phyloP scores from a whole-genome alignment of 139 green algal species.

The Desmodesmus armatus region DNA sequence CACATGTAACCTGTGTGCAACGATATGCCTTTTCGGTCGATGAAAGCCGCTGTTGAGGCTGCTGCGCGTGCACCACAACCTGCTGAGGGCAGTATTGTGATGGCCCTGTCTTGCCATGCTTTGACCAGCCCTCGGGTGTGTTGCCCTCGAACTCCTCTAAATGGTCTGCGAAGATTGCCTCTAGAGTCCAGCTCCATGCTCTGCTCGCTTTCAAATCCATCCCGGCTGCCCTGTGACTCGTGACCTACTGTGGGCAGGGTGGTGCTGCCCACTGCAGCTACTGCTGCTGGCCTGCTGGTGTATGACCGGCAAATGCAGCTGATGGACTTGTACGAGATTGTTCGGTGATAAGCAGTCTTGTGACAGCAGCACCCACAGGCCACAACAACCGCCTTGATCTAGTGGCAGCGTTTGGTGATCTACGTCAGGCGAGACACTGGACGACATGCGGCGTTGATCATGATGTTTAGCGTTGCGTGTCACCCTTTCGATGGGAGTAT shows the following conservation, averaged over 20 bases:
- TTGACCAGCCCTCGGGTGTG: slow-evolving; percentile 53
- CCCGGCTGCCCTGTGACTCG: neutral
- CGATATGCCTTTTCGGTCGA: too few relatives aligned
- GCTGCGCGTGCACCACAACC: too few relatives aligned
- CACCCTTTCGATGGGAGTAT: too few relatives aligned
- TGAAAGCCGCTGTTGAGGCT: too few relatives aligned
- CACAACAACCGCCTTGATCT: neutral
- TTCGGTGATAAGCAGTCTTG: neutral
- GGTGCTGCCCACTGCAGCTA: slow-evolving; percentile 3
- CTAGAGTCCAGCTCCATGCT: slow-evolving; percentile 74
- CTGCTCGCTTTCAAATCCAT: slow-evolving; percentile 68
- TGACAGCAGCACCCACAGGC: neutral
- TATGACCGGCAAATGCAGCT: too few relatives aligned
- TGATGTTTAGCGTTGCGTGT: too few relatives aligned
- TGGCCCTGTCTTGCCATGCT: slow-evolving; percentile 51
- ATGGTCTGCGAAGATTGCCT: slow-evolving; percentile 73
- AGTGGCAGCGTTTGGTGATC: neutral
- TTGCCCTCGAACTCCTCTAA: slow-evolving; percentile 63
- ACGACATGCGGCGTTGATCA: neutral
- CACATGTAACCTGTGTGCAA: too few relatives aligned
- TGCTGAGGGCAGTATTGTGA: slow-evolving; percentile 48
- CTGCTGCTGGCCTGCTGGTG: neutral
- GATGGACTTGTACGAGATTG: neutral
- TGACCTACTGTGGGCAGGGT: too few relatives aligned
- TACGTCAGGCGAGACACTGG: neutral